Base-by-base conservation (phyloP, 345 rosid genomes). In the Brassica rapa region DNA sequence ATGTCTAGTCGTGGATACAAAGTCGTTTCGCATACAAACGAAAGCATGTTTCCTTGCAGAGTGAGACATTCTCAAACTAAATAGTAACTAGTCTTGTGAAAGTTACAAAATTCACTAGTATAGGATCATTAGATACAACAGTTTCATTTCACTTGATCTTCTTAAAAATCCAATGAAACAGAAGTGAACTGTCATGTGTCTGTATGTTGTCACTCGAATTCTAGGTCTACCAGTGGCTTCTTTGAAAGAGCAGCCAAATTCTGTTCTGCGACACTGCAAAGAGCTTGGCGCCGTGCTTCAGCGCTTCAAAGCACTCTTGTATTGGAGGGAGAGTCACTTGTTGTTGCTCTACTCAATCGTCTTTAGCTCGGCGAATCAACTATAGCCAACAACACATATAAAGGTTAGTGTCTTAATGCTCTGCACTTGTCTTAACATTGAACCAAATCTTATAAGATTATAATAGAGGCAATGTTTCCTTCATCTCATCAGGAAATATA, bases 401-500 rank as follows among this genome's bases (percentile, higher is more conserved):
- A 56, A 61, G 5, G 53, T 16, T 35, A 43, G 32, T 9, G 27
- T 8, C 14, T 1, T 32, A 5, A 32, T 32, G 35, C 5, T 32
- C 35, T 33, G 5, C 55, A 71, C 27, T 32, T 32, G 35, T 32
- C 35, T 5, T 7, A 32, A 32, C 35, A 32, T 5, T 32, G 35
- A 32, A 32, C 35, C 35, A 32, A 32, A 4, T 27, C 59, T 53
- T 33, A 51, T 23, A 5, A 32, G 35, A 32, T 5, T 14, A 25
- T 8, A 16, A 24, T 70, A 35, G 16, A 39, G 72, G 23, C 51
- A 29, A 67, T 23, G 0, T 7, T 66, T 72, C 62, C 60, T 67
- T 83, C 84, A 94, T 98, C 97, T 94, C 98, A 62, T 94, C 98
- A 43, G 89, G 88, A 77, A 94, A 94, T 75, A 92, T 77, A 62